Base-by-base conservation (phyloP, 2,329 filamentous ascomycete species). In the Aspergillus cejpii region DNA sequence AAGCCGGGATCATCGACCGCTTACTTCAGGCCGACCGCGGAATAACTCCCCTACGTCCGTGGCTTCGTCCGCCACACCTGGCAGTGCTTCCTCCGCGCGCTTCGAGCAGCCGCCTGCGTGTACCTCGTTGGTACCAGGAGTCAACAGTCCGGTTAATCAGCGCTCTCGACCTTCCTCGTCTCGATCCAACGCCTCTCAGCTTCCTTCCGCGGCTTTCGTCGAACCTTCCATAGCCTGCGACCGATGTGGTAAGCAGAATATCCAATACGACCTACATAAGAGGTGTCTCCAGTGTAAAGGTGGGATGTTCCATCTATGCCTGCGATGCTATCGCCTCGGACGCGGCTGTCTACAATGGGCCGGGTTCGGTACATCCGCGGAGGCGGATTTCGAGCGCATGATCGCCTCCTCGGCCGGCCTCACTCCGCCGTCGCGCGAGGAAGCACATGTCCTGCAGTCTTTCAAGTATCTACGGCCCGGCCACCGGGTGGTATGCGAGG, bases 241-340 rank as follows among this genome's bases (percentile, higher is more conserved):
- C 28, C 74, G 79, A 7, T 97, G 91, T 62, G 69, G 74, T 15
- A 84, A 77, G 51, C 58, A 73, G 5, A 78, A 89, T 48, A 90
- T 96, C 28, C 84, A 95, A 61, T 88, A 94, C 55, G 81, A 87
- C 6, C 70, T 95, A 2, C 87, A 96, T 64, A 94, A 91, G 67
- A 85, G 85, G 60, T 97, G 91, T 65, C 65, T 69, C 2, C 73
- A 74, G 39, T 96, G 91, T 64, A 73, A 78, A 12, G 69, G 75
- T 5, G 87, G 87, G 1, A 72, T 79, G 37, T 94, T 84, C 74
- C 84, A 90, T 61, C 72, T 96, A 8, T 97, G 91, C 59, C 68
- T 85, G 1, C 75, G 76, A 51, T 97, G 91, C 69, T 96, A 94
- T 63, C 81, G 87, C 21, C 63, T 72, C 10, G 83, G 84, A 6